Conservation (phyloP, 768 basidiomycete genomes). For the Pulveroboletus sp. region DNA sequence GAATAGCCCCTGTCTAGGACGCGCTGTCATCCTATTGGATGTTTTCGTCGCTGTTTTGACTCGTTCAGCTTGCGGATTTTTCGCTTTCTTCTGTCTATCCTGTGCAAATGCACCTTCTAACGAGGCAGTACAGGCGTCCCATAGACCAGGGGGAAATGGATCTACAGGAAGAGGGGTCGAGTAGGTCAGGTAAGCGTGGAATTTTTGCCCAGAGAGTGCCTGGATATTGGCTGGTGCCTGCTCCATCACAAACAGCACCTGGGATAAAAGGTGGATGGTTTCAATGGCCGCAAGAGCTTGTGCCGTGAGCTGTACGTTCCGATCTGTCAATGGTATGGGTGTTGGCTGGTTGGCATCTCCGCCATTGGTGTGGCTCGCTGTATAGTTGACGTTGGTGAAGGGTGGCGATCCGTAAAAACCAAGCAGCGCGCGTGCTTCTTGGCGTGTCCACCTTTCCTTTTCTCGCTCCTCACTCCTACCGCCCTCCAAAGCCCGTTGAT, state of each 20-base stretch:
- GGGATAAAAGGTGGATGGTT: conserved; percentile 53
- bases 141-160: conserved; percentile 33
- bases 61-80: conserved; percentile 27
- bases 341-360: conserved; percentile 5
- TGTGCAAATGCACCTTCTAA: conserved; percentile 46
- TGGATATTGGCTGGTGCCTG: conserved; percentile 42
- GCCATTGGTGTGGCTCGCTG: conserved; percentile 20
- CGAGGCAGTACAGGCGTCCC: conserved; percentile 44
- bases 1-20: conserved; percentile 29
- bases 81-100: conserved; percentile 44
- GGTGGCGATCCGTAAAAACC: conserved; percentile 36
- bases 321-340: conserved; percentile 39
- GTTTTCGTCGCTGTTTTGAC: conserved; percentile 18
- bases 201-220: conserved; percentile 52
- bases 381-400: neutral
- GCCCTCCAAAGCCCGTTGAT: conserved; percentile 46
- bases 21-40: conserved; percentile 12
- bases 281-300: conserved; percentile 59
- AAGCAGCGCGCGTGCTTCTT: conserved; percentile 58
- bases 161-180: conserved; percentile 16
- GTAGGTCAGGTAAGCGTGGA: conserved; percentile 51
- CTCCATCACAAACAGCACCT: conserved; percentile 54
- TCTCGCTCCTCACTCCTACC: conserved; percentile 51
- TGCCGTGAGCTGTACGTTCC: conserved; percentile 64
- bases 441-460: conserved; percentile 63